These are phyloP conservation scores for Aspergillus melleus DNA, from an alignment of 2,329 filamentous ascomycete genomes.

Conservation along the genomic window DNA sequence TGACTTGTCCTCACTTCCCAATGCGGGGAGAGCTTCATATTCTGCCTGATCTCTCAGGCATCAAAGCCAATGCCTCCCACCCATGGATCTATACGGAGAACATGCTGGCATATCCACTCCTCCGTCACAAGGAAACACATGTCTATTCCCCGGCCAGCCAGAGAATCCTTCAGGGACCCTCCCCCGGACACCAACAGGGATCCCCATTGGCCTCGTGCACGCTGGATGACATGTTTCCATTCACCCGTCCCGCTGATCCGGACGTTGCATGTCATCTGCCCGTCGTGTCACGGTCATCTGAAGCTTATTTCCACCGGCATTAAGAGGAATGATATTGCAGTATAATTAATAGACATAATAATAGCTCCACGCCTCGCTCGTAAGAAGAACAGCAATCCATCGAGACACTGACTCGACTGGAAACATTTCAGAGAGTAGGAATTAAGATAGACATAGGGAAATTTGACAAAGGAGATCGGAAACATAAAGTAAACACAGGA, in stretches of 20 bases:
- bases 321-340: not conserved
- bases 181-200: not conserved
- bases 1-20: too few species aligned
- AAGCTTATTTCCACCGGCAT: not conserved
- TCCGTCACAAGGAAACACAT: not conserved
- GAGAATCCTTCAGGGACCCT: not conserved
- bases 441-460: conserved; percentile 1
- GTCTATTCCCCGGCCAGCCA: not conserved
- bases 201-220: not conserved
- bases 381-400: conserved; percentile 16
- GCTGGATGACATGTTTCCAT: conserved; percentile 9
- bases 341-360: not conserved
- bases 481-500: conserved; percentile 1
- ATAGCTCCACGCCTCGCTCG: conserved; percentile 23
- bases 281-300: not conserved
- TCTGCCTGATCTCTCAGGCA: too few species aligned
- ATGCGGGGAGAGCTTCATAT: too few species aligned
- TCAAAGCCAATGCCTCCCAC: too few species aligned
- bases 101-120: not conserved
- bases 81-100: too few species aligned
- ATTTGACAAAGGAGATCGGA: not conserved
- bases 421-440: conserved; percentile 4
- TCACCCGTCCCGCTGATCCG: conserved; percentile 25
- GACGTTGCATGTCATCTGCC: conserved; percentile 6
- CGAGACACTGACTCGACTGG: conserved; percentile 7